Base-by-base conservation (phyloP, 129 eudicot genomes). In the Cynara cardunculus region DNA sequence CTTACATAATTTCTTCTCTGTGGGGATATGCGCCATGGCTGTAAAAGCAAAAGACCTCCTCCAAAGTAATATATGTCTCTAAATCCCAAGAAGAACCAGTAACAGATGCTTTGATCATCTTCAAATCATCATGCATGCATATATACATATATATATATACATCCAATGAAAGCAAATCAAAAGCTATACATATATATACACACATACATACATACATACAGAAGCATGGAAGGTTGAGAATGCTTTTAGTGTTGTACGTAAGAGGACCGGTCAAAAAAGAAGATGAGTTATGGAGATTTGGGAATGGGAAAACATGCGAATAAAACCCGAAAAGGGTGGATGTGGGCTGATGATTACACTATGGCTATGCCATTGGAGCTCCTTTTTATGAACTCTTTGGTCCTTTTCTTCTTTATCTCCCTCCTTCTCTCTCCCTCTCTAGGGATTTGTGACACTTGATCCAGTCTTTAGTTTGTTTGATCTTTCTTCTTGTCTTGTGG, bases 261-360 rank as follows among this genome's bases (percentile, higher is more conserved):
- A 25, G 34, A 41, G 71, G 83, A 71, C 83, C 62, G 62, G 83
- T 80, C 83, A 80, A 80, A 80, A 79, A 80, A 49, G 77, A 80
- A 71, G 72, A 14, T 24, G 32, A 22, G 44, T 69, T 30, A 49
- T 34, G 49, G 76, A 71, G n/a, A 71, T 59, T 31, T 69, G 75
- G 25, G 71, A 53, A 53, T n/a, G 19, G 24, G 22, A 31, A 41
- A 41, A 78, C 75, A 78, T 71, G 83, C 61, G 61, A 79, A 79
- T 79, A 79, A 49, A 79, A 71, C 64, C 83, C 77, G 4, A 71
- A 80, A 80, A 71, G 64, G 71, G 72, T 80, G 19, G 61, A 24
- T 26, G 69, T 67, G 81, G 65, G 74, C 25, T 67, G 75, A 78
- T 68, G 75, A 78, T 80, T 49, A 79, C 83, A 53, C 46, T 46